Conservation (phyloP, 768 basidiomycete species). For the Russula compacta region DNA sequence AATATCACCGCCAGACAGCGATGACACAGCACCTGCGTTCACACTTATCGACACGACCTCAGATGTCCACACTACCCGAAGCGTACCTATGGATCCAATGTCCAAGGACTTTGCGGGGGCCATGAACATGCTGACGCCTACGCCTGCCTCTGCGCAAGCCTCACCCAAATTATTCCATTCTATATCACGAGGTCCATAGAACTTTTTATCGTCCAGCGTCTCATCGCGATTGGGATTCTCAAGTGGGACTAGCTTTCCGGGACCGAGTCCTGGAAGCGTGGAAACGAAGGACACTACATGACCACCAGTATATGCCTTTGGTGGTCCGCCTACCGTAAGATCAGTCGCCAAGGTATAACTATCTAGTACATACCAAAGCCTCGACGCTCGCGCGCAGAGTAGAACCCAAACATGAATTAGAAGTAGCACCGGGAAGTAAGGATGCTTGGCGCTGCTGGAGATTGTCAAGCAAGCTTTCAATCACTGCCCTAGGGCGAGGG, state of each 20-base stretch:
- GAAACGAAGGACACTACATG: conserved; percentile 68
- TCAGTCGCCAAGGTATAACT: neutral
- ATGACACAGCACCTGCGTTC: conserved; percentile 48
- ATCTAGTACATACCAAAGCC: conserved; percentile 45
- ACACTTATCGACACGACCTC: neutral
- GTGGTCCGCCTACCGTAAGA: conserved; percentile 19
- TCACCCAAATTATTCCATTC: conserved; percentile 80
- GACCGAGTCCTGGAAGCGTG: conserved; percentile 59
- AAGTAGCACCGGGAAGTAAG: conserved; percentile 26
- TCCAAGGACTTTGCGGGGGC: conserved; percentile 76
- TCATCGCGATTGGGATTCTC: conserved; percentile 65
- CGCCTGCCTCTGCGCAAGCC: conserved; percentile 80
- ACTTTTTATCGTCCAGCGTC: conserved; percentile 74
- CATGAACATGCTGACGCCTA: conserved; percentile 85
- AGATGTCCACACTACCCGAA: neutral
- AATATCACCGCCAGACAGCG: conserved; percentile 79
- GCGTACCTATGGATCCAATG: conserved; percentile 72
- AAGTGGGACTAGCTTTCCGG: conserved; percentile 53
- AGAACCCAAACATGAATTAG: conserved; percentile 68
- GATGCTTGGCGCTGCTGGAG: conserved; percentile 56
- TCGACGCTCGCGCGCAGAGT: conserved; percentile 64
- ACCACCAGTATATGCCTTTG: conserved; percentile 59
- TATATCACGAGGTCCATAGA: conserved; percentile 73
- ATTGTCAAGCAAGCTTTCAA: conserved; percentile 57
- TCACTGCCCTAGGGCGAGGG: conserved; percentile 37